Base-by-base conservation (phyloP, 2,329 filamentous ascomycete genomes). In the Colletotrichum lindemuthianum region DNA sequence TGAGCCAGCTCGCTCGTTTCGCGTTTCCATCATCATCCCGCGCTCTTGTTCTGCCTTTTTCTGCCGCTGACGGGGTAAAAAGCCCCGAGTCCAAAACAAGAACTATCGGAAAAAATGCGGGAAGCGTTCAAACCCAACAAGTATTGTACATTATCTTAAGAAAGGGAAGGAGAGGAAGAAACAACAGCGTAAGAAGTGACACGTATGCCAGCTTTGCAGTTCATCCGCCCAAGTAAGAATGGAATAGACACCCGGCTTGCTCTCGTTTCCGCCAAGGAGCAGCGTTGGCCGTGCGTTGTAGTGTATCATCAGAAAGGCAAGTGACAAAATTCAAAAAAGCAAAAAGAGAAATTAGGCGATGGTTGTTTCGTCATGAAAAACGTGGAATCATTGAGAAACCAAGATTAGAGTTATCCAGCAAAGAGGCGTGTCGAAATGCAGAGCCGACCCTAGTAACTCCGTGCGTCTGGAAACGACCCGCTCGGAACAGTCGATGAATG, bases 121-220 rank as follows among this genome's bases (percentile, higher is more conserved):
- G 34, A 50, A 45, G 53, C n/a, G 36, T 37, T 4, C 32, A 32
- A 49, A 47, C 43, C 39, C 37, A 44, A 34, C 51, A 52, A 47
- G 40, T 66, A 67, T 67, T 67, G 66, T 67, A 67, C 66, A 67
- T 67, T 67, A 47, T 66, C 66, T 50, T 65, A 44, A 60, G 52
- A 64, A 47, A 51, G 59, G 40, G 40, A 51, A 34, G 34, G 32
- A 59, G 60, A 40, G 43, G 37, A 57, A 47, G 57, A 57, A 39
- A 44, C 47, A 50, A 4, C n/a, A 49, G 32, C 48, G 13, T 60
- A 53, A 39, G 32, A 40, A 47, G 7, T 41, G 36, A 52, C 63
- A 63, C 36, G 40, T 57, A 24, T 43, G 58, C 52, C 58, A 45
- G 39, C 36, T 54, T 63, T 37, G 10, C 47, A 47, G 37, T 63